Evolutionary conservation across 257 asterid genomes (phyloP).

Genomic region (Nicotiana noctiflora): DNA sequence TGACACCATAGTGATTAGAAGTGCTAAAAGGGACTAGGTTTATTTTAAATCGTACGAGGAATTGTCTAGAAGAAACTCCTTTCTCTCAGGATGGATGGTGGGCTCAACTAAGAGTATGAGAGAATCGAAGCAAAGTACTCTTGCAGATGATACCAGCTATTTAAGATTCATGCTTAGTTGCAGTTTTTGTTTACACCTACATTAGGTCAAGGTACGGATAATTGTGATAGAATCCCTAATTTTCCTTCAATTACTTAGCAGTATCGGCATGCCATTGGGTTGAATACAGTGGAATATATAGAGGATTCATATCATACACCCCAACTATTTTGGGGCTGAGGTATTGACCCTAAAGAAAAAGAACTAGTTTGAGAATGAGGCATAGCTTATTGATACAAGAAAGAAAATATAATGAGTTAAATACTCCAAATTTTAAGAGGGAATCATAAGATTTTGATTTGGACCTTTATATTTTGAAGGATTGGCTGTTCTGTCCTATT

Average conservation of each 20-base stretch:
- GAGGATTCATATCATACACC: not conserved
- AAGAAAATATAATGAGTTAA: not conserved
- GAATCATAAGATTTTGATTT: not conserved
- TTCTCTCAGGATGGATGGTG: not conserved
- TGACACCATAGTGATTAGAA: not conserved
- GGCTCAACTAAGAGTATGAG: not conserved
- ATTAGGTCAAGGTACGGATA: not conserved
- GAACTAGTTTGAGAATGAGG: not conserved
- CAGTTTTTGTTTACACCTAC: not conserved
- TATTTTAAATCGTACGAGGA: not conserved
- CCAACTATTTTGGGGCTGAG: not conserved
- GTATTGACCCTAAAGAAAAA: not conserved
- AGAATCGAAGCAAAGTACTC: not conserved
- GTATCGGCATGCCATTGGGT: not conserved
- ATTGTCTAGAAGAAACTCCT: not conserved
- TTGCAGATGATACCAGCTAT: not conserved
- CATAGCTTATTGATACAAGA: not conserved
- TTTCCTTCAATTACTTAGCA: not conserved
- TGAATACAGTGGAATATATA: not conserved
- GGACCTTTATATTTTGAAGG: not conserved
- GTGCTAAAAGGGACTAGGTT: not conserved
- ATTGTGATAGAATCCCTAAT: not conserved
- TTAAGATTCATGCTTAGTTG: not conserved
- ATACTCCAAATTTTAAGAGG: not conserved
- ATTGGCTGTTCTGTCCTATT: not conserved